phyloP scores from a whole-genome alignment of 768 basidiomycete genomes.

The Artomyces pyxidatus region DNA sequence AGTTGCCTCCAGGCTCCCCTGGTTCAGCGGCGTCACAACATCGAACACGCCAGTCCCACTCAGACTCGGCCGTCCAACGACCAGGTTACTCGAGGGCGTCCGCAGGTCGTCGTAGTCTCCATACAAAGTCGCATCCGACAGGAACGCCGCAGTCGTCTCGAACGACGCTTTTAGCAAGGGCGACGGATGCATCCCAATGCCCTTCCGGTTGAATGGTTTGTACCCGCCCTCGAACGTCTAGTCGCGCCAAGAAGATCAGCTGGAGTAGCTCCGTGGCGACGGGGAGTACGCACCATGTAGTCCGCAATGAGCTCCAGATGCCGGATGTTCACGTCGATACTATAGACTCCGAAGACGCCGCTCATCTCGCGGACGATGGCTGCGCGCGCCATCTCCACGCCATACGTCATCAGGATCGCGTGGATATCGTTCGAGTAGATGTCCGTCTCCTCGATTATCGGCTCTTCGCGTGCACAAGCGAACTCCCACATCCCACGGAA shows the following conservation, averaged over 20 bases:
- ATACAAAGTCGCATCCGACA: slow-evolving; percentile 85
- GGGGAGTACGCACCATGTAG: slow-evolving; percentile 75
- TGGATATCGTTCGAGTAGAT: slow-evolving; percentile 95
- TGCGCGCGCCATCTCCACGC: slow-evolving; percentile 92
- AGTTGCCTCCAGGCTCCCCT: background rate
- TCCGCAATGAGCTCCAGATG: slow-evolving; percentile 97
- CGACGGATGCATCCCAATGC: slow-evolving; percentile 89
- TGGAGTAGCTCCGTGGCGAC: background rate
- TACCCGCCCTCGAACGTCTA: slow-evolving; percentile 98
- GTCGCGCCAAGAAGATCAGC: background rate
- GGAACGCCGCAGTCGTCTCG: slow-evolving; percentile 89
- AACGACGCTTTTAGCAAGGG: slow-evolving; percentile 95
- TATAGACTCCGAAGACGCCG: slow-evolving; percentile 90
- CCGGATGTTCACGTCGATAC: slow-evolving; percentile 88
- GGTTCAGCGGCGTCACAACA: slow-evolving; percentile 50
- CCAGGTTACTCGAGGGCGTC: slow-evolving; percentile 87
- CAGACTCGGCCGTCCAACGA: slow-evolving; percentile 75
- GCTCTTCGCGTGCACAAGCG: slow-evolving; percentile 34
- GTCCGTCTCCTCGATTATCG: slow-evolving; percentile 61
- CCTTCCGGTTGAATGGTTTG: slow-evolving; percentile 96
- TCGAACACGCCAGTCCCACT: slow-evolving; percentile 98
- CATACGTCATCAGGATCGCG: slow-evolving; percentile 84
- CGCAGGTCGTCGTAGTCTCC: slow-evolving; percentile 94
- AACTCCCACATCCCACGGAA: slow-evolving; percentile 83
- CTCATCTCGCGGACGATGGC: slow-evolving; percentile 88